Evolutionary conservation across 2,329 filamentous ascomycete genomes (phyloP).

Genomic region (Gnomoniopsis sp.): DNA sequence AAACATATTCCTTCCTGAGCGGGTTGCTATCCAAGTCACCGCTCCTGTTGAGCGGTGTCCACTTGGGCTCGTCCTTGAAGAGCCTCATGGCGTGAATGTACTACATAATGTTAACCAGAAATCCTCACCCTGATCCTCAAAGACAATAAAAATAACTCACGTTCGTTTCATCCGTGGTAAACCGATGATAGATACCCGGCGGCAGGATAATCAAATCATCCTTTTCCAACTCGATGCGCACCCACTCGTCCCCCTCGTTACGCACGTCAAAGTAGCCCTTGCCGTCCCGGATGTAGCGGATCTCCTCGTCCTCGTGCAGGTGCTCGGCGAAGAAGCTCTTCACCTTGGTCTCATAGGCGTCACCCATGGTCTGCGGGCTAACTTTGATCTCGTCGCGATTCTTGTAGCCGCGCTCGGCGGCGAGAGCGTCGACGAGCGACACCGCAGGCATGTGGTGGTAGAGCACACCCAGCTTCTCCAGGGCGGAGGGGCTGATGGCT

Average conservation of each 20-base stretch:
- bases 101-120: conserved; percentile 40
- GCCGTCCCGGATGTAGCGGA: conserved; percentile 86
- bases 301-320: conserved; percentile 97
- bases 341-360: conserved; percentile 87
- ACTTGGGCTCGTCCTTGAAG: conserved; percentile 98
- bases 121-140: neutral
- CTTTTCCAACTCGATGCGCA: conserved; percentile 80
- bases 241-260: conserved; percentile 79
- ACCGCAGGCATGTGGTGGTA: conserved; percentile 68
- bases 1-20: conserved; percentile 75
- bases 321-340: conserved; percentile 94
- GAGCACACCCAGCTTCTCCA: conserved; percentile 73
- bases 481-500: conserved; percentile 59
- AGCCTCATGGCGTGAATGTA: conserved; percentile 94
- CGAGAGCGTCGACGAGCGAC: conserved; percentile 69
- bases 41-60: conserved; percentile 86
- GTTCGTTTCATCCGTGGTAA: conserved; percentile 89
- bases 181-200: conserved; percentile 93
- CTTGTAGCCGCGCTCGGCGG: conserved; percentile 75
- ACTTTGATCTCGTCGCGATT: conserved; percentile 94
- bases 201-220: conserved; percentile 90
- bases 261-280: conserved; percentile 92
- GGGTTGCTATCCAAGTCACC: conserved; percentile 74
- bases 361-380: conserved; percentile 80
- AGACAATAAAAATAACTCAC: conserved; percentile 53